Percentiles rank a stretch among this genome's conserved stretches.
Evolutionary conservation across 2,329 filamentous ascomycete species (phyloP).

Genomic region (Colletotrichum navitas): DNA sequence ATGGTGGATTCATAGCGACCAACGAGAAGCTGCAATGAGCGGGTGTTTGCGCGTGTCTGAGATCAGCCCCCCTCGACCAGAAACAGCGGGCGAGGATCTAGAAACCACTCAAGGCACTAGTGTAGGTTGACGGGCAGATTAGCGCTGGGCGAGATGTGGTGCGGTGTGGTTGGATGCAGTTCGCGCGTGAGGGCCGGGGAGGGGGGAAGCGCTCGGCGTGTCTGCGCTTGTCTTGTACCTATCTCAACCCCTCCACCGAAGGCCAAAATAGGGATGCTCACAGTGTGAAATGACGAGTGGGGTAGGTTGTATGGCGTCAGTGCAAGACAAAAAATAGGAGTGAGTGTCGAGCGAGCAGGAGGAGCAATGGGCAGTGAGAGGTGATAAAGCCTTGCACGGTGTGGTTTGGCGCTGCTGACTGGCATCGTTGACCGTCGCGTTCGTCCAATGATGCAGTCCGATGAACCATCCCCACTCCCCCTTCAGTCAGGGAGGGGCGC

Average conservation of each 20-base stretch:
- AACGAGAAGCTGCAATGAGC: constrained; percentile 6
- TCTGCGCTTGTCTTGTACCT: constrained; percentile 7
- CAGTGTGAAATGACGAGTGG: constrained; percentile 28
- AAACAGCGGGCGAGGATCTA: constrained; percentile 39
- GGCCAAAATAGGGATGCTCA: constrained; percentile 6
- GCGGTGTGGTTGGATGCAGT: constrained; percentile 7
- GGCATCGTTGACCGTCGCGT: background rate
- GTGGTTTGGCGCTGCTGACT: constrained; percentile 17
- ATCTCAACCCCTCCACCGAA: background rate
- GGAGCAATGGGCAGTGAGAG: too few species aligned
- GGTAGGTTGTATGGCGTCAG: background rate
- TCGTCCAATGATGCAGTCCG: constrained; percentile 22
- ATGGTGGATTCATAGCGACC: constrained; percentile 9
- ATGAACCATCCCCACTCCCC: constrained; percentile 26
- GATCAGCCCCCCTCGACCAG: constrained; percentile 33
- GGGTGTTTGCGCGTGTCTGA: constrained; percentile 1
- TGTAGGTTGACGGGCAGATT: constrained; percentile 26
- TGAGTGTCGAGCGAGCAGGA: background rate
- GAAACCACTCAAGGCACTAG: constrained; percentile 41
- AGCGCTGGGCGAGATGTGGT: constrained; percentile 23
- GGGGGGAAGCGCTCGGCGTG: constrained; percentile 11
- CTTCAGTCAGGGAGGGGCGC: constrained; percentile 34
- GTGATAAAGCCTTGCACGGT: constrained; percentile 17
- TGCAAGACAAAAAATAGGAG: background rate
- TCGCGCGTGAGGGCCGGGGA: background rate